These are phyloP conservation scores for Vitis rupestris DNA, from an alignment of 164 flowering plant genomes.

Conservation along the genomic window DNA sequence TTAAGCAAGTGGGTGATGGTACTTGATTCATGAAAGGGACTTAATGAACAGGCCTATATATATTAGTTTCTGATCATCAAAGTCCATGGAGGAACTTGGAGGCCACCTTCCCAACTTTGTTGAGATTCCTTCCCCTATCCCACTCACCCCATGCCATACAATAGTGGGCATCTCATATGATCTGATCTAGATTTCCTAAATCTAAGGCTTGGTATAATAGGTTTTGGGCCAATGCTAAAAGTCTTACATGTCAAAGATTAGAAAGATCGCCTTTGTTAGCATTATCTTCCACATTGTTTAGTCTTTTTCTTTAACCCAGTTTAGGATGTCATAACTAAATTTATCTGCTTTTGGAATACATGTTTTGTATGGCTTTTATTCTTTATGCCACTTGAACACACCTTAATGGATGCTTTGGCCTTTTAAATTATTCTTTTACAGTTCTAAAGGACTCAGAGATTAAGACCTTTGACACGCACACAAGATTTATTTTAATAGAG, in stretches of 20 bases:
- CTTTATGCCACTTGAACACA: slow-evolving; percentile 4
- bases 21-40: no score
- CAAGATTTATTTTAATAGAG: no score
- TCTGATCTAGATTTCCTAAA: slow-evolving; percentile 9
- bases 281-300: slow-evolving; percentile 2
- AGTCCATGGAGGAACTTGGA: slow-evolving; percentile 12
- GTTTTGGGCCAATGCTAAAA: slow-evolving; percentile 17
- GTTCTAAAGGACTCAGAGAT: no score
- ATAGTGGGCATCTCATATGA: slow-evolving; percentile 20
- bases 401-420: slow-evolving; percentile 1
- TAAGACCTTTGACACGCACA: no score
- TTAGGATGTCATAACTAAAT: background rate
- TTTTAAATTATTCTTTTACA: background rate
- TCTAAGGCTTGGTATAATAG: slow-evolving; percentile 10
- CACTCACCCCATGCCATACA: background rate
- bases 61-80: slow-evolving; percentile 9
- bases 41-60: no score
- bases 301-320: background rate
- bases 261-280: slow-evolving; percentile 6
- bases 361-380: background rate
- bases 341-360: slow-evolving; percentile 10
- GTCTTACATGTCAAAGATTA: background rate
- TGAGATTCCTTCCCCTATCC: slow-evolving; percentile 15
- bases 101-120: slow-evolving; percentile 11
- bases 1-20: no score